Base-by-base conservation (phyloP, 306 rosid species). In the Pterocarpus santalinus region DNA sequence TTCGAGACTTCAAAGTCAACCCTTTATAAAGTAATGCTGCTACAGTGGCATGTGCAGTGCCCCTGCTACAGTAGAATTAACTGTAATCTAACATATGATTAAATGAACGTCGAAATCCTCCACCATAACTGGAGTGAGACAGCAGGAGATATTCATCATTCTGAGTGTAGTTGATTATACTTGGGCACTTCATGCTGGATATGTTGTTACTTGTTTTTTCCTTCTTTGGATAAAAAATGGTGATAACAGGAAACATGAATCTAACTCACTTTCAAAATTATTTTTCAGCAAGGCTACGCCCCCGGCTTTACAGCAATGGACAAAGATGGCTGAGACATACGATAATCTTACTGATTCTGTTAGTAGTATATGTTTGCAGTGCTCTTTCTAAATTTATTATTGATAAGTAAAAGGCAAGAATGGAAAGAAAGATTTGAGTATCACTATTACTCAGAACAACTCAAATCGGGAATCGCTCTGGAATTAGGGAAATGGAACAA, bases 281-380 rank as follows among this genome's bases (percentile, higher is more conserved):
- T 82, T 65, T 88, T 86, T 73, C 92, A 95, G 99, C 84, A 78
- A 53, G 30, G 94, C 94, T 30, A 36, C 80, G 10, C 80, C 91
- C 87, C 98, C 99, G 81, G 94, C 90, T 81, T 92, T 95, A 73
- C 82, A 74, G 81, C 91, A 90, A 66, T 95, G 99, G 99, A 93
- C 97, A 22, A 86, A 78, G 88, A 93, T 91, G 97, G 98, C 97
- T 36, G 98, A 92, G 92, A 88, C 91, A 53, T 92, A 87, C 78
- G 99, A 95, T 77, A 90, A 85, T 83, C 88, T 95, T 73, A 87
- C 90, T 32, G 90, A 90, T 82, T 91, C 94, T 78, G 99, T 95
- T 46, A 86, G 98, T 89, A 68, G 76, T 55, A 67, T 76, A 79
- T 73, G 30, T 80, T 66, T 80, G 73, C 78, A 52, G 33, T 22